Evolutionary conservation across 257 asterid genomes (phyloP).

Genomic region (Forsythia suspensa): DNA sequence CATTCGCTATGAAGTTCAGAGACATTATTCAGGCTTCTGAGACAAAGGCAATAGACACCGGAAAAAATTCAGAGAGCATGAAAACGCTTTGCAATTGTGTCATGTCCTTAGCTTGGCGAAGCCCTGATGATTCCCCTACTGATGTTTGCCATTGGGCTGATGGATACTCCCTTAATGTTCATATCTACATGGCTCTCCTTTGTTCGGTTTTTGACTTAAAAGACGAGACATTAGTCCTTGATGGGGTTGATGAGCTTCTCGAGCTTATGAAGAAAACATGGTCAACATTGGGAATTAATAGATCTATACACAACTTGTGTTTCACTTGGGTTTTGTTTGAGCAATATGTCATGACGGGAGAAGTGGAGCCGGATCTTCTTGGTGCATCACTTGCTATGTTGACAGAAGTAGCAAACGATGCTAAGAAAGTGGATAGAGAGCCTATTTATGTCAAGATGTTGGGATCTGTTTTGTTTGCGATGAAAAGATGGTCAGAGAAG

Average conservation of each 20-base stretch:
- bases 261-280: conserved; percentile 76
- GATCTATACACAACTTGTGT: conserved; percentile 56
- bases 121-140: conserved; percentile 41
- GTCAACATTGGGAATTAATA: conserved; percentile 55
- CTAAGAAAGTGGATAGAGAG: conserved; percentile 53
- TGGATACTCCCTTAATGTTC: conserved; percentile 64
- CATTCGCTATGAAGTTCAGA: conserved; percentile 33
- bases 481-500: conserved; percentile 67
- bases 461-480: conserved; percentile 31
- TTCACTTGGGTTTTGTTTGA: conserved; percentile 71
- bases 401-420: conserved; percentile 61
- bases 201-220: conserved; percentile 50
- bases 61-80: conserved; percentile 57
- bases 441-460: conserved; percentile 48
- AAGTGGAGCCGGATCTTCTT: conserved; percentile 60
- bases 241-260: conserved; percentile 63
- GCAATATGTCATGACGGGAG: conserved; percentile 56
- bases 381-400: conserved; percentile 57
- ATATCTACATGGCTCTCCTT: conserved; percentile 49
- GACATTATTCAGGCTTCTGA: conserved; percentile 47
- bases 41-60: conserved; percentile 49
- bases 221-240: conserved; percentile 56
- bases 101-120: conserved; percentile 54
- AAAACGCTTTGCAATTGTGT: conserved; percentile 48
- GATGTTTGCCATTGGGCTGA: conserved; percentile 78